phyloP scores from a whole-genome alignment of 2,329 filamentous ascomycete species.

The Fusarium albidum region DNA sequence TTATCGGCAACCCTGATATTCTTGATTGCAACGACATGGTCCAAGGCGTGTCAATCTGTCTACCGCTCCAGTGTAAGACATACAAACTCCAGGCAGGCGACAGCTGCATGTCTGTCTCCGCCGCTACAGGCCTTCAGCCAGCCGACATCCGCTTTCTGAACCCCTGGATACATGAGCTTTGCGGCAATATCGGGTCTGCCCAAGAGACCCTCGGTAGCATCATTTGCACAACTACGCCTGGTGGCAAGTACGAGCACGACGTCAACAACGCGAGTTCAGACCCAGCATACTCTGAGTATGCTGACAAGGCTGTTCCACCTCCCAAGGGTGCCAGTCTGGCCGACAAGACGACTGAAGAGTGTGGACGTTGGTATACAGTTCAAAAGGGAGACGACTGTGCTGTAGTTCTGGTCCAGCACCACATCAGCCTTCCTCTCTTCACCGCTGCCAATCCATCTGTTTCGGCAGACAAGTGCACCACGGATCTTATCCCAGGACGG shows the following conservation, averaged over 20 bases:
- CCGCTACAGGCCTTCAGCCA: background rate
- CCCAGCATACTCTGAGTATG: background rate
- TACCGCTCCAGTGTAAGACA: conserved; percentile 21
- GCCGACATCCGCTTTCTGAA: background rate
- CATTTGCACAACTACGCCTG: background rate
- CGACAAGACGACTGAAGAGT: background rate
- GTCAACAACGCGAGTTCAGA: background rate
- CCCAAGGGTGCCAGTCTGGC: background rate
- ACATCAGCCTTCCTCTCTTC: conserved; percentile 14
- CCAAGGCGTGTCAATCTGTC: background rate
- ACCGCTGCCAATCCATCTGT: conserved; percentile 14
- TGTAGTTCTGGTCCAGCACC: conserved; percentile 7
- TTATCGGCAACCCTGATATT: conserved; percentile 18
- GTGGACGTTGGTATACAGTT: conserved; percentile 1
- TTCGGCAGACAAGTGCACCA: conserved; percentile 6
- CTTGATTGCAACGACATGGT: conserved; percentile 16
- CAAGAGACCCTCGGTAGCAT: background rate
- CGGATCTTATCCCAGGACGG: conserved; percentile 4
- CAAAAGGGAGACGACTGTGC: conserved; percentile 3
- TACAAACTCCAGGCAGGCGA: background rate
- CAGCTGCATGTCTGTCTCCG: background rate
- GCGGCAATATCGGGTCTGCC: background rate
- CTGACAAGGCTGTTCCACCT: conserved; percentile 3
- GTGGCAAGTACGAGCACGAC: background rate
- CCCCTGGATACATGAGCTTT: background rate